Evolutionary conservation across 495 filamentous ascomycete genomes (phyloP).

Genomic region (Monascus purpureus): DNA sequence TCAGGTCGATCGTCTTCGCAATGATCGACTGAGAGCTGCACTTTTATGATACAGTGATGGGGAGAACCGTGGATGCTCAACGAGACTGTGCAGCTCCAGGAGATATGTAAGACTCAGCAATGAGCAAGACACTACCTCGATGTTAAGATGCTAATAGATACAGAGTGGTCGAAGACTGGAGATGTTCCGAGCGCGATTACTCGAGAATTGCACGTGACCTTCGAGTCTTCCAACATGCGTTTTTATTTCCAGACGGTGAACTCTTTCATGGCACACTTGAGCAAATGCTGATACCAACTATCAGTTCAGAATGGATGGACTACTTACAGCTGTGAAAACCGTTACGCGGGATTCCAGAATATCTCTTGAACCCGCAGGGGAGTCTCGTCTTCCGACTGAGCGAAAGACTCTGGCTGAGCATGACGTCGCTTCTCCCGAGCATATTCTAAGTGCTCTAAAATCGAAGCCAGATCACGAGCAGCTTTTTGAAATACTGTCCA

Average conservation of each 20-base stretch:
- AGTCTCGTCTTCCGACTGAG: conserved; percentile 5
- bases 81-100: no score
- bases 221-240: no score
- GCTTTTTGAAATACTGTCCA: conserved; percentile 37
- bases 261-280: no score
- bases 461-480: conserved; percentile 47
- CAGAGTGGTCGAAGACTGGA: no score
- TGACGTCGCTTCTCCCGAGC: conserved; percentile 32
- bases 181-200: no score
- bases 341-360: conserved; percentile 12
- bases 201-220: no score
- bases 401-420: not conserved
- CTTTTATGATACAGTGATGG: not conserved
- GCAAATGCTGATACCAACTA: no score
- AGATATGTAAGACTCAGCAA: no score
- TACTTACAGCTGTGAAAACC: conserved; percentile 28
- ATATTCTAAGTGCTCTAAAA: conserved; percentile 48
- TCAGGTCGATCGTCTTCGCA: not conserved
- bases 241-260: conserved; percentile 4
- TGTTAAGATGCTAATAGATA: no score
- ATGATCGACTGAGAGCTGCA: not conserved
- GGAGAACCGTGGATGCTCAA: no score
- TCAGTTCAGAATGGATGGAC: conserved; percentile 33
- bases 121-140: no score
- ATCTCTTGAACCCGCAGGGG: conserved; percentile 8